Conservation (phyloP, 164 flowering plant species). For the Aristolochia californica region DNA sequence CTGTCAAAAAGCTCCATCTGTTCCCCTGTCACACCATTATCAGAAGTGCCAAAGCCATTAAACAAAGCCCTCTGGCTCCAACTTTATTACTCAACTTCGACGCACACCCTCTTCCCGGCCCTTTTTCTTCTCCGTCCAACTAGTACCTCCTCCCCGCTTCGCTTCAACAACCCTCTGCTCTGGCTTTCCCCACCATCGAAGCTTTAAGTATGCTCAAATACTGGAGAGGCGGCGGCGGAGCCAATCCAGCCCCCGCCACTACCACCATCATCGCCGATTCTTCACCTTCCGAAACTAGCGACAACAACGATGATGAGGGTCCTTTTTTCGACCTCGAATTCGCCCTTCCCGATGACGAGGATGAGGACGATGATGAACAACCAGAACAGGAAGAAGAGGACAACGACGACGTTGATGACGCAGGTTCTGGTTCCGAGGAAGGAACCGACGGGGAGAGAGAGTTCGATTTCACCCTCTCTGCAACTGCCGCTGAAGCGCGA, state of each 20-base stretch:
- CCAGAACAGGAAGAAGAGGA: slow-evolving; percentile 5
- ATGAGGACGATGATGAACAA: slow-evolving; percentile 2
- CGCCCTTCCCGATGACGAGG: slow-evolving; percentile 37
- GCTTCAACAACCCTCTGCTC: slow-evolving; percentile 13
- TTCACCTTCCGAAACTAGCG: neutral
- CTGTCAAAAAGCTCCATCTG: slow-evolving; percentile 7
- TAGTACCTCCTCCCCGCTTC: neutral
- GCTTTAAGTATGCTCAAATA: slow-evolving; percentile 82
- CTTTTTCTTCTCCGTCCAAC: too few species aligned
- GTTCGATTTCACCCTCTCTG: slow-evolving; percentile 47
- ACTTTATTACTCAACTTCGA: neutral
- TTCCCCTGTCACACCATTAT: slow-evolving; percentile 13
- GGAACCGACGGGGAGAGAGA: slow-evolving; percentile 27
- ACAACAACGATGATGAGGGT: slow-evolving; percentile 48
- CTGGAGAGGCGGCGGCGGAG: slow-evolving; percentile 39
- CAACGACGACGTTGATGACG: slow-evolving; percentile 7
- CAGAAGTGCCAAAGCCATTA: neutral
- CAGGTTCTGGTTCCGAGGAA: neutral
- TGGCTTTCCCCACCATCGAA: slow-evolving; percentile 99
- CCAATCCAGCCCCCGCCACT: slow-evolving; percentile 9
- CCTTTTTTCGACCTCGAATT: slow-evolving; percentile 81
- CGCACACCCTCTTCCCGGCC: too few species aligned
- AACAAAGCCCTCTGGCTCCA: neutral
- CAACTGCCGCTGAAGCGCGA: slow-evolving; percentile 19
- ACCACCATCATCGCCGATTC: slow-evolving; percentile 15